Evolutionary conservation across 495 filamentous ascomycete genomes (phyloP).

Genomic region (Lindgomyces ingoldianus): DNA sequence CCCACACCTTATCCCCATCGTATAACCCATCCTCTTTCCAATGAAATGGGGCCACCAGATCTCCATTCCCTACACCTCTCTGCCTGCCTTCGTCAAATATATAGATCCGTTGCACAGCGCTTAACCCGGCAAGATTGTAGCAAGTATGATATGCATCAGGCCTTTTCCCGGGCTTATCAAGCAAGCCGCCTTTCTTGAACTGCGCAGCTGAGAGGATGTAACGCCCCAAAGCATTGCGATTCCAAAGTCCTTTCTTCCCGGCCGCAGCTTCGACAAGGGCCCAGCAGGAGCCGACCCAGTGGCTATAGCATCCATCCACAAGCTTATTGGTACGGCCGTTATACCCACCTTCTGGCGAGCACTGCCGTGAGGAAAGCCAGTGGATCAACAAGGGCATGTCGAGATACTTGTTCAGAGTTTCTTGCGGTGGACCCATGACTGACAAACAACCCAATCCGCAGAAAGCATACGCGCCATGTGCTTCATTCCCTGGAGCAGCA

Average conservation of each 20-base stretch:
- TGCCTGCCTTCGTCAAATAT: slow-evolving; percentile 51
- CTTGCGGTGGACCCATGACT: slow-evolving; percentile 74
- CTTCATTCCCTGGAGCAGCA: slow-evolving; percentile 77
- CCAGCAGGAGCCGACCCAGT: slow-evolving; percentile 96
- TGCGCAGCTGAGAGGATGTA: slow-evolving; percentile 92
- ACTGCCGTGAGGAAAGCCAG: slow-evolving; percentile 88
- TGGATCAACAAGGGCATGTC: slow-evolving; percentile 73
- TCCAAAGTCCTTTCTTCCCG: slow-evolving; percentile 62
- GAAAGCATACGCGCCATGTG: slow-evolving; percentile 96
- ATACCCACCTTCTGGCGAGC: slow-evolving; percentile 88
- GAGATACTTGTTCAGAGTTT: slow-evolving; percentile 71
- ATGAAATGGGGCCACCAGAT: slow-evolving; percentile 52
- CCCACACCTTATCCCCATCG: slow-evolving; percentile 50
- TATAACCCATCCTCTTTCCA: slow-evolving; percentile 65
- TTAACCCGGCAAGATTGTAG: slow-evolving; percentile 86
- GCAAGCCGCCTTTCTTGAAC: slow-evolving; percentile 72
- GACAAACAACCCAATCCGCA: slow-evolving; percentile 86
- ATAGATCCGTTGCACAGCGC: slow-evolving; percentile 75
- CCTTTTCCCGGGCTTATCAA: slow-evolving; percentile 91
- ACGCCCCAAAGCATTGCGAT: slow-evolving; percentile 76
- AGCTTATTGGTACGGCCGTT: slow-evolving; percentile 96
- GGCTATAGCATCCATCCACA: slow-evolving; percentile 96
- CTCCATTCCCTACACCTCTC: slow-evolving; percentile 49
- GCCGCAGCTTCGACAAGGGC: slow-evolving; percentile 82
- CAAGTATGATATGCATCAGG: slow-evolving; percentile 89